Base-by-base conservation (phyloP, 148 eudicot genomes). In the Rhododendron griersonianum region DNA sequence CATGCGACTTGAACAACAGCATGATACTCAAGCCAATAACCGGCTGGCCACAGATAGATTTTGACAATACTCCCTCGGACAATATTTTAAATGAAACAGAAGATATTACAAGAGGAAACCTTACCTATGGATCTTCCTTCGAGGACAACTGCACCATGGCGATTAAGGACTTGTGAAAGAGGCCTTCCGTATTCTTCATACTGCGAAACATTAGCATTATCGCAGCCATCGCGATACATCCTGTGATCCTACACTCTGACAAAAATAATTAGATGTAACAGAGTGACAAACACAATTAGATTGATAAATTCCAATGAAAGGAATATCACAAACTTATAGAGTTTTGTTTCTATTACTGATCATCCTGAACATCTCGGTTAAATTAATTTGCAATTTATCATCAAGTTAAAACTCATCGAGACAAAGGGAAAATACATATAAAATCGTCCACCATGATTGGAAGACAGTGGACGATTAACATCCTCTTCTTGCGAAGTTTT, bases 131-230 rank as follows among this genome's bases (percentile, higher is more conserved):
- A 78, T 91, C 98, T 93, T 86, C 99, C 99, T 90, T 95, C 96
- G 67, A 95, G 98, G 86, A 97, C 99, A 87, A 93, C 99, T 59
- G 96, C 98, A 80, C 98, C 95, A 86, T 97, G 99, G 63, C 96
- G 95, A 84, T 97, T 97, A 69, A 97, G 94, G 83, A 92, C 92
- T 88, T 94, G 99, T 30, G 89, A 89, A 69, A 97, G 89, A 69
- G 95, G 91, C 90, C 98, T 92, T 86, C 89, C 91, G 88, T 86
- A 97, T 75, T 92, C 95, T 85, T 94, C 98, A 86, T 95, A 93
- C 69, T 80, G 94, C 48, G 93, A 84, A 76, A 93, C 96, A 15
- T 87, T 25, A 71, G 84, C 71, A 87, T 95, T 98, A 89, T 91
- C 93, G 89, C 81, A 79, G 84, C 89, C 95, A 81, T 89, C 93